Evolutionary conservation across 345 rosid genomes (phyloP), one percentile per base, ranked within the genome.

Genomic region (Hypericum perforatum): DNA sequence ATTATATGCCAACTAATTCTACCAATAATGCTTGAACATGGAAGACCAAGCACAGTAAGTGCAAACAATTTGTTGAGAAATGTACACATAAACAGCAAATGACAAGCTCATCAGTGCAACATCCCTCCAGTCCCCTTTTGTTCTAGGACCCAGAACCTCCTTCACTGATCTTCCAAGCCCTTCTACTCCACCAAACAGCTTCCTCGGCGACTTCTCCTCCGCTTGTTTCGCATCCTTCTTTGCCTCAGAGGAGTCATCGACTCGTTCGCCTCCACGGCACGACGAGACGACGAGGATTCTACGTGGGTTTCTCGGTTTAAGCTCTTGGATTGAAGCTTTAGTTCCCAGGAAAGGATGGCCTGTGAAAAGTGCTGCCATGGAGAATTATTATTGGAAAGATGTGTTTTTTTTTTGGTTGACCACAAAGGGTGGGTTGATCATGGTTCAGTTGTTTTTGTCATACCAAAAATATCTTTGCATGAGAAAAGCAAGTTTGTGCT

Each of bases 61-160:
- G 63, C 82, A 77, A 12, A 84, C 95, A 63, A 90, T 67, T 68
- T 61, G 71, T 60, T 90, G 89, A 54, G 94, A 90, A 7, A 86
- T 78, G 42, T 90, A 82, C 9, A 90, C 83, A 67, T 84, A 86
- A 53, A 90, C 76, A 13, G 97, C 95, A 63, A 86, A 86, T 7
- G 95, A 80, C n/a, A 90, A 63, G 43, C 88, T 72, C 90, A 84
- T 86, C 67, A 86, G 69, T 59, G 73, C 67, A 53, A 82, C 43
- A 62, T 90, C 95, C 63, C 84, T 90, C 74, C 88, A 74, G 46
- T 82, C 95, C 44, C 97, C 97, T 72, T 82, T 80, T 45, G 61
- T 72, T 65, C 71, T 60, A 5, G 85, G 87, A 43, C 80, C 76
- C 76, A 74, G 61, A 37, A 16, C 62, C 49, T 66, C 63, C 71